Evolutionary conservation across 2,329 filamentous ascomycete genomes (phyloP).

Genomic region (Pseudogymnoascus sp.): DNA sequence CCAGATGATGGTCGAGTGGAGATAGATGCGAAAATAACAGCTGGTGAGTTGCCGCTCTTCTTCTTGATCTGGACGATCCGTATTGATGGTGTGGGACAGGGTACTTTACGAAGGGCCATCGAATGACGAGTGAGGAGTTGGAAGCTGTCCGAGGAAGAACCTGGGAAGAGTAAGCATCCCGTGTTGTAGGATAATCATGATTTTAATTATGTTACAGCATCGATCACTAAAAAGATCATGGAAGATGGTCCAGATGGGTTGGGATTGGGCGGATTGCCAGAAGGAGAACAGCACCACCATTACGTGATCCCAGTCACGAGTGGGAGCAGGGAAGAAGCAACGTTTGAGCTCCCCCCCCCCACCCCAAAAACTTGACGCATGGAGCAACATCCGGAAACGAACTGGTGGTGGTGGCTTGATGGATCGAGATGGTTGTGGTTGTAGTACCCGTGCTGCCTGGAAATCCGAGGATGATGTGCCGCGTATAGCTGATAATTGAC

Average conservation of each 20-base stretch:
- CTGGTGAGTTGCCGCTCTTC: slow-evolving; percentile 49
- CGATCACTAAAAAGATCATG: slow-evolving; percentile 23
- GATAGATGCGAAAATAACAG: slow-evolving; percentile 97
- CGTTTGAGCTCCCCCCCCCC: neutral
- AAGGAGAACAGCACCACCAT: slow-evolving; percentile 4
- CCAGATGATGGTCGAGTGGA: slow-evolving; percentile 94
- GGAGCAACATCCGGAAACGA: neutral
- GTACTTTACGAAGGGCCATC: slow-evolving; percentile 79
- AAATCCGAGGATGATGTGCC: neutral
- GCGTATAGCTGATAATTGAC: neutral
- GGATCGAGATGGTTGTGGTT: neutral
- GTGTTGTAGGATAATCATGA: slow-evolving; percentile 10
- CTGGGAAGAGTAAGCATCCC: slow-evolving; percentile 66
- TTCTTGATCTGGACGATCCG: slow-evolving; percentile 3
- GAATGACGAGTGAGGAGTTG: slow-evolving; percentile 81
- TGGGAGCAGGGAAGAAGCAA: slow-evolving; percentile 6
- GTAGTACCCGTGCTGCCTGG: neutral
- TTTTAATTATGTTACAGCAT: slow-evolving; percentile 24
- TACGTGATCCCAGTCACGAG: slow-evolving; percentile 7
- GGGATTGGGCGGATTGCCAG: neutral
- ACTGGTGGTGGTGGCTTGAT: neutral
- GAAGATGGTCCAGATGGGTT: neutral
- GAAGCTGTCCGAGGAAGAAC: slow-evolving; percentile 78
- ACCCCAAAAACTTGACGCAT: neutral
- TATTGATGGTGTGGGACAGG: slow-evolving; percentile 35